These are phyloP conservation scores for Zygnema circumcarinatum DNA, from an alignment of 139 green algal genomes.

Conservation along the genomic window DNA sequence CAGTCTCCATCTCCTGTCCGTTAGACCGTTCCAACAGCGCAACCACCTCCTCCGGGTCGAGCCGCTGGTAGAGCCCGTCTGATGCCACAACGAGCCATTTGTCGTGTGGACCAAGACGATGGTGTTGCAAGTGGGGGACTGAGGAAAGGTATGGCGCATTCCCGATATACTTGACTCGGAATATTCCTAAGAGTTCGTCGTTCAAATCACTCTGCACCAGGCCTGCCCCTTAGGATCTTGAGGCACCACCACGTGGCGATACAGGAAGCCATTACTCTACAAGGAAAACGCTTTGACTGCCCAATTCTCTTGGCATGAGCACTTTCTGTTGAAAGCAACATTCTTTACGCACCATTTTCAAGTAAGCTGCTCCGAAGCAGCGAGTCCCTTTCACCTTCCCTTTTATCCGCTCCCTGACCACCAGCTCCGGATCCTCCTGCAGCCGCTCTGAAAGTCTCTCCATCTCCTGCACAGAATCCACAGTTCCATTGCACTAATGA, in stretches of 20 bases:
- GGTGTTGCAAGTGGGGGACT: conserved; percentile 10
- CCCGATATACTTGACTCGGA: conserved; percentile 31
- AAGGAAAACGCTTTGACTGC: no score
- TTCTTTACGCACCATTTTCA: conserved; percentile 21
- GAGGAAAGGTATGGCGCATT: conserved; percentile 19
- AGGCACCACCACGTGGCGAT: no score
- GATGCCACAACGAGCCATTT: conserved; percentile 11
- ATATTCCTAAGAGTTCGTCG: background rate
- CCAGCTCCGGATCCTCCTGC: background rate
- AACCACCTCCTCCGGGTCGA: conserved; percentile 5
- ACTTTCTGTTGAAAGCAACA: no score
- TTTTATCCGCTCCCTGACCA: conserved; percentile 1
- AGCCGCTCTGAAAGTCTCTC: conserved; percentile 2
- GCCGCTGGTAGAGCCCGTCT: conserved; percentile 17
- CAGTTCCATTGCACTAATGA: no score
- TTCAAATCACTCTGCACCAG: conserved; percentile 13
- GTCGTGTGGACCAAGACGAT: background rate
- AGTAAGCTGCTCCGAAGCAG: conserved; percentile 5
- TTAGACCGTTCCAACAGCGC: background rate
- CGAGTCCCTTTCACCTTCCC: conserved; percentile 24
- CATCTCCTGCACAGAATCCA: conserved; percentile 16
- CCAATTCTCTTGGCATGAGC: no score
- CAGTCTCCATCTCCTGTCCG: background rate
- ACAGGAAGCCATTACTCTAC: no score
- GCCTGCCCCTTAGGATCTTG: no score